Evolutionary conservation across 2,329 filamentous ascomycete genomes (phyloP).

Genomic region (Xylaria sp.): DNA sequence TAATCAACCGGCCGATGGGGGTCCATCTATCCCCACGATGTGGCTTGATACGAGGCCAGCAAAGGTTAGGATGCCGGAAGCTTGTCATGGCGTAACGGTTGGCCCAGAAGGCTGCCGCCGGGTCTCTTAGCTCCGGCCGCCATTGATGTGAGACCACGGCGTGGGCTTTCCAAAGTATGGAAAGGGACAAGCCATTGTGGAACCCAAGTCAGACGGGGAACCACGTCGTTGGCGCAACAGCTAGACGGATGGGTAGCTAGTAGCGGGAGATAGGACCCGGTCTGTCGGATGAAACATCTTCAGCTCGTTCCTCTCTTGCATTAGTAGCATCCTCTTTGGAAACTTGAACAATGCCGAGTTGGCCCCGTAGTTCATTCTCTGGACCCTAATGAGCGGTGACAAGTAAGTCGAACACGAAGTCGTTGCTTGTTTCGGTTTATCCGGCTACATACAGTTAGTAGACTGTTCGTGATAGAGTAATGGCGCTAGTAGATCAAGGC

Average conservation of each 20-base stretch:
- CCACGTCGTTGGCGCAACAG: neutral
- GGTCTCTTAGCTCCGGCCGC: slow-evolving; percentile 22
- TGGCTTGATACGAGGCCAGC: slow-evolving; percentile 26
- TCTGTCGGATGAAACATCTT: slow-evolving; percentile 26
- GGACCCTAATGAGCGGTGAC: too few species aligned
- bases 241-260: neutral
- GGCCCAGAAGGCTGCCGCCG: slow-evolving; percentile 18
- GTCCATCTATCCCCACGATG: slow-evolving; percentile 14
- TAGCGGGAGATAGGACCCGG: slow-evolving; percentile 11
- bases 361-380: neutral
- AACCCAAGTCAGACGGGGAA: slow-evolving; percentile 11
- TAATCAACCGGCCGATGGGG: slow-evolving; percentile 21
- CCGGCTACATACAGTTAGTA: neutral
- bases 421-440: neutral
- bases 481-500: neutral
- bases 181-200: neutral
- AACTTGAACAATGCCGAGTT: neutral
- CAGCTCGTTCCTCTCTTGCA: slow-evolving; percentile 21
- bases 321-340: neutral
- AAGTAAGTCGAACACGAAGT: too few species aligned
- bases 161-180: neutral
- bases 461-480: slow-evolving; percentile 4
- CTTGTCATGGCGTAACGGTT: slow-evolving; percentile 19
- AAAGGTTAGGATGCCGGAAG: neutral
- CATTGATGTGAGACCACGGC: slow-evolving; percentile 13